Evolutionary conservation across 1,284 basidiomycete genomes (phyloP), one percentile per base, ranked within the genome.

Genomic region (Phellinidium pouzarii): DNA sequence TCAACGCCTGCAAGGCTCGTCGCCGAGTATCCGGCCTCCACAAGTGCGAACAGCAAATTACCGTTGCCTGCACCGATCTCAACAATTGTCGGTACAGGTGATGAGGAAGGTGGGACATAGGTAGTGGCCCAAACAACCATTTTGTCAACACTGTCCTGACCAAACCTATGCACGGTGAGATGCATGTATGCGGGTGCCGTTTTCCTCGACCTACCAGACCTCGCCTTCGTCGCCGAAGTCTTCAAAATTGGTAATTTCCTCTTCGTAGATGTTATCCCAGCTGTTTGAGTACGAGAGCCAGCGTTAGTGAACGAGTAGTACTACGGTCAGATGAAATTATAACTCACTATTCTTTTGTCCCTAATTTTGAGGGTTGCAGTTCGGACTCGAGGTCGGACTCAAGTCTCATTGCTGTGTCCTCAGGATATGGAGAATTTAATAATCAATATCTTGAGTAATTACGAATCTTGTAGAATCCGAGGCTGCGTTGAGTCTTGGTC

Each of bases 221-320:
- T 94, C 91, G 36, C 92, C 91, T 65, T 93, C 90, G 65, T 94
- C 90, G 9, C 88, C 86, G 45, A 84, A 81, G 48, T 92, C 91
- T 36, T 82, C 69, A 59, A 91, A 94, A 62, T 87, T 89, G 42
- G 67, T 66, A 17, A 93, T 69, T 62, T 94, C 91, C 48, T 77
- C 74, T 31, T 79, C 70, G 64, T 88, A 90, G 7, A 84, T 78
- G 47, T 71, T 60, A 61, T 89, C 84, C 87, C 87, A 88, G 65
- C 85, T 88, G 52, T 22, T 48, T 19, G 43, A 25, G 9, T 44
- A 27, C 34, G 43, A 25, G 9, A 42, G 26, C 34, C 4, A 53
- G 25, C 48, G 27, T 31, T 37, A 54, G 44, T 58, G 58, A 8
- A 49, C 58, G 17, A 54, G 25, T 37, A 54, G 59, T 59, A 59